Conservation (phyloP, 192 early-diverging fungal species). For the Coemansia guatemalensis region DNA sequence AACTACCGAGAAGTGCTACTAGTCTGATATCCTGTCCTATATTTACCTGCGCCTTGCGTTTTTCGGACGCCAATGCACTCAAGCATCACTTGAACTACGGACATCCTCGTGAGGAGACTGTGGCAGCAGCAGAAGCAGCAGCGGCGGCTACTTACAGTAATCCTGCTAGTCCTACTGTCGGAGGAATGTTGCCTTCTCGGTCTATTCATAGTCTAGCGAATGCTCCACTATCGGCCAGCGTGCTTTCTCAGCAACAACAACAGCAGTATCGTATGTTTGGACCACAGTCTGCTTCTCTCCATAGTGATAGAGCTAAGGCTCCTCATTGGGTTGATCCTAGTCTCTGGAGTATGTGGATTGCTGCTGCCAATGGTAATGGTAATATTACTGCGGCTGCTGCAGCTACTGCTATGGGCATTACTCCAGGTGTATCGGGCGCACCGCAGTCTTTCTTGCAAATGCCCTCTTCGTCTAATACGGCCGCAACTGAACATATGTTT, state of each 20-base stretch:
- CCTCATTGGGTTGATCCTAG: conserved; percentile 48
- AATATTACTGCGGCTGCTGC: conserved; percentile 27
- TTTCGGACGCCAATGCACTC: conserved; percentile 40
- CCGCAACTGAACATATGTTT: neutral
- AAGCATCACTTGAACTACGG: conserved; percentile 44
- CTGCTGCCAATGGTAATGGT: conserved; percentile 45
- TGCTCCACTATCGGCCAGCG: neutral
- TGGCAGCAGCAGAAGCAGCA: neutral
- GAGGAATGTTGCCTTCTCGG: conserved; percentile 11
- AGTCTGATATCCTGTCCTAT: conserved; percentile 26
- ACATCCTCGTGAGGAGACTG: conserved; percentile 22
- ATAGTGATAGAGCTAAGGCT: conserved; percentile 27
- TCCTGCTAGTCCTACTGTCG: conserved; percentile 36
- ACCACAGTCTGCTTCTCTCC: neutral
- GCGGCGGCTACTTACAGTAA: conserved; percentile 22
- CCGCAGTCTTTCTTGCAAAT: conserved; percentile 30
- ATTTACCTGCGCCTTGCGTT: conserved; percentile 20
- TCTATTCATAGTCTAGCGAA: neutral
- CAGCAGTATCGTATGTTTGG: conserved; percentile 2
- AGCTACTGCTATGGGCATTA: conserved; percentile 53
- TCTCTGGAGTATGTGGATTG: conserved; percentile 49
- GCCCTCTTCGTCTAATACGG: neutral
- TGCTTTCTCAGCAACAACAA: conserved; percentile 13
- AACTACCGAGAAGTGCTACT: conserved; percentile 6
- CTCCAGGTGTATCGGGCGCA: conserved; percentile 37